Evolutionary conservation across 148 eudicot genomes (phyloP).

Genomic region (Dianthus caryophyllus): DNA sequence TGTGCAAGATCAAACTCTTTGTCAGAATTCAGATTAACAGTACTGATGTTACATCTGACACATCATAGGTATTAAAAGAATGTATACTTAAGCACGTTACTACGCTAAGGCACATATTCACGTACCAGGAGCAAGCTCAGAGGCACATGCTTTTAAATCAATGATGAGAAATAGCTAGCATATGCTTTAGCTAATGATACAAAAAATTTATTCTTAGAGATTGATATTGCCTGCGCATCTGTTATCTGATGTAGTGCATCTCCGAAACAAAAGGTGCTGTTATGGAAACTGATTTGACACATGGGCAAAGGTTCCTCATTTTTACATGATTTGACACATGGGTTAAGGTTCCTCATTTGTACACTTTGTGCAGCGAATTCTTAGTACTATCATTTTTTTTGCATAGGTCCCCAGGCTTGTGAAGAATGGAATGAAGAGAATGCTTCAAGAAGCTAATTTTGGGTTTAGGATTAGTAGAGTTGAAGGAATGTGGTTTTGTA

Average conservation of each 20-base stretch:
- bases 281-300: constrained; percentile 25
- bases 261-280: constrained; percentile 94
- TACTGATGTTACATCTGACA: constrained; percentile 14
- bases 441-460: constrained; percentile 98
- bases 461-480: constrained; percentile 88
- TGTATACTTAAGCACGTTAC: constrained; percentile 59
- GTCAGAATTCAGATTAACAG: background rate
- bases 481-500: constrained; percentile 90
- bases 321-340: no score
- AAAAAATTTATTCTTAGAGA: constrained; percentile 55
- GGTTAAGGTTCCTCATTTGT: no score
- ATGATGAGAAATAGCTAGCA: constrained; percentile 85
- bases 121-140: constrained; percentile 39
- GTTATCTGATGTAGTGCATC: constrained; percentile 97
- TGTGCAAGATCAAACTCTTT: background rate
- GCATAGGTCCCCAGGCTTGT: constrained; percentile 78
- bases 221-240: constrained; percentile 78
- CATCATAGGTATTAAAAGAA: constrained; percentile 58
- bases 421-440: constrained; percentile 61
- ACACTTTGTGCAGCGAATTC: background rate
- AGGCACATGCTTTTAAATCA: constrained; percentile 80
- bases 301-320: no score
- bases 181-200: constrained; percentile 74
- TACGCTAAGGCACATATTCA: constrained; percentile 53
- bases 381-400: constrained; percentile 12